Evolutionary conservation across 2,329 filamentous ascomycete genomes (phyloP).

Genomic region (Colletotrichum eremochloae): DNA sequence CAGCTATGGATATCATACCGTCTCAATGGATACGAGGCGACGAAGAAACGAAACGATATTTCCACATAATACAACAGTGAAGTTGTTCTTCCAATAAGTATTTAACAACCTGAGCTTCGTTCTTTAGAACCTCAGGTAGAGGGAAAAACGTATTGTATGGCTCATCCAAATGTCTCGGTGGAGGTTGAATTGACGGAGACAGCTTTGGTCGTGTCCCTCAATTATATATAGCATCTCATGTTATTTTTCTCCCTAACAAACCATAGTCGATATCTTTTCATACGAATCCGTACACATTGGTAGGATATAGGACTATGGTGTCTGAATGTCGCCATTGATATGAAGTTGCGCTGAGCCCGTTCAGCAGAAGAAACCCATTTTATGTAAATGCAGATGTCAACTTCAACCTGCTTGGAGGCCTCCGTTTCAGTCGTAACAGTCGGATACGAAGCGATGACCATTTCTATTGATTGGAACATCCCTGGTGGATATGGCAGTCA

Average conservation of each 20-base stretch:
- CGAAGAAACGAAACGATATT: not conserved
- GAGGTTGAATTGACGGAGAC: not conserved
- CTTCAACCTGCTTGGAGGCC: not conserved
- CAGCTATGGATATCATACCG: not conserved
- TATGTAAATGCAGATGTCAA: not conserved
- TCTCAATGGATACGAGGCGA: not conserved
- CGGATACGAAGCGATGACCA: not conserved
- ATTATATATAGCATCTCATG: not conserved
- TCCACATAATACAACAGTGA: not conserved
- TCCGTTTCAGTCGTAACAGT: too few species aligned
- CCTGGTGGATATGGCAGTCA: not conserved
- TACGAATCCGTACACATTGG: not conserved
- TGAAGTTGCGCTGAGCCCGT: not conserved
- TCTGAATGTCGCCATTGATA: not conserved
- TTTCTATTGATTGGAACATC: not conserved
- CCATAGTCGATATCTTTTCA: not conserved
- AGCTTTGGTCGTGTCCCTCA: not conserved
- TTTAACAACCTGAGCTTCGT: not conserved
- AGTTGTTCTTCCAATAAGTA: not conserved
- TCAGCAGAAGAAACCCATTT: not conserved
- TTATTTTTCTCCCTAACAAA: not conserved
- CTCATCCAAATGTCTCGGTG: not conserved
- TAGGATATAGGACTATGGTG: not conserved
- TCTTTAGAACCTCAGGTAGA: not conserved
- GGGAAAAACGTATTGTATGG: not conserved